These are phyloP conservation scores for Cutaneotrichosporon sp. DNA, from an alignment of 1,284 basidiomycete species.

Conservation along the genomic window DNA sequence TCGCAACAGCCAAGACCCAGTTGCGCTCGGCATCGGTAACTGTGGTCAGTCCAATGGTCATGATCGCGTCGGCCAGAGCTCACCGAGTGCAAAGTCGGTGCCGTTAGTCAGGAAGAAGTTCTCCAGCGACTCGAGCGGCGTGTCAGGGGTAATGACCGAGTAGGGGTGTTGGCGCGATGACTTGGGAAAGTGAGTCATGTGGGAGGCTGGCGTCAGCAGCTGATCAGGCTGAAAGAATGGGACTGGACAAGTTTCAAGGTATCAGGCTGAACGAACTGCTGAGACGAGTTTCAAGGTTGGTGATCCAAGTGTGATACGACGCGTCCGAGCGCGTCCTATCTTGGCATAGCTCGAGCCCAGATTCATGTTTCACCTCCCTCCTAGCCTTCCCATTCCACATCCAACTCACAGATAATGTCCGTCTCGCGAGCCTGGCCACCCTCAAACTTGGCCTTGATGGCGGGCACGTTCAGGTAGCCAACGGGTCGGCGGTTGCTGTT, in stretches of 20 bases:
- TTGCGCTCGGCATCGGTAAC: constrained; percentile 79
- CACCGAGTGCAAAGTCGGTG: constrained; percentile 70
- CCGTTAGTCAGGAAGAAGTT: constrained; percentile 65
- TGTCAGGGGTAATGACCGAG: constrained; percentile 73
- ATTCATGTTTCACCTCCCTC: neutral
- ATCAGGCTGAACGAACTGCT: neutral
- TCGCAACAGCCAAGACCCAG: constrained; percentile 82
- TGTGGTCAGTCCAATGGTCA: constrained; percentile 42
- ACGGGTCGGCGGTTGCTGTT: constrained; percentile 69
- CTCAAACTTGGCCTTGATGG: constrained; percentile 74
- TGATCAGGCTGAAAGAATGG: neutral
- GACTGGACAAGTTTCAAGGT: neutral
- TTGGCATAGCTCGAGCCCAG: neutral
- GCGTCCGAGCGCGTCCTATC: neutral
- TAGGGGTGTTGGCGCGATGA: constrained; percentile 61
- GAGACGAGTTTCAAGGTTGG: neutral
- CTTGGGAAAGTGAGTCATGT: constrained; percentile 75
- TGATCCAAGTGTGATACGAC: neutral
- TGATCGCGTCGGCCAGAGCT: constrained; percentile 27
- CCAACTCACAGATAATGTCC: constrained; percentile 57
- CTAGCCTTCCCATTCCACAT: neutral
- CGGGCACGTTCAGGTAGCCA: constrained; percentile 75
- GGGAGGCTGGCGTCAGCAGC: constrained; percentile 57
- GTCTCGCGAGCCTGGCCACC: constrained; percentile 63
- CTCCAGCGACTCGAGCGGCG: constrained; percentile 72